These are phyloP conservation scores for Cyberlindnera saturnus DNA, from an alignment of 805 yeast genomes.

Conservation along the genomic window DNA sequence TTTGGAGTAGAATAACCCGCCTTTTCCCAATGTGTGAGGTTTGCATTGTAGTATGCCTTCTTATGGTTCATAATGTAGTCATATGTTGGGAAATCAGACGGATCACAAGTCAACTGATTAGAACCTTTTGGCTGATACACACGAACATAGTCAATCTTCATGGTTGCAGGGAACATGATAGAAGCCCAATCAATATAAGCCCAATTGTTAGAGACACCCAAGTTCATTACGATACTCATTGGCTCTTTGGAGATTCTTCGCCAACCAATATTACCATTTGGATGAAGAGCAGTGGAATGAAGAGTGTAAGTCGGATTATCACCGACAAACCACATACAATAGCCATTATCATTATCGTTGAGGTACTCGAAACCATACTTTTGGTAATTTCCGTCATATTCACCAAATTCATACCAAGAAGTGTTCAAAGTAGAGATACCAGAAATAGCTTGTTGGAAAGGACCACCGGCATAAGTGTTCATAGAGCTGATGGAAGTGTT, in stretches of 20 bases:
- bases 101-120: conserved; percentile 74
- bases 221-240: conserved; percentile 80
- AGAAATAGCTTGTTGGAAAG: conserved; percentile 88
- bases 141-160: conserved; percentile 82
- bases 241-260: conserved; percentile 85
- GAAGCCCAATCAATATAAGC: conserved; percentile 88
- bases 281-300: conserved; percentile 69
- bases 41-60: conserved; percentile 62
- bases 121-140: conserved; percentile 78
- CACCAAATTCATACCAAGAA: conserved; percentile 75
- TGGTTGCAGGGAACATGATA: conserved; percentile 67
- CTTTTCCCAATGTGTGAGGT: conserved; percentile 64
- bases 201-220: conserved; percentile 92
- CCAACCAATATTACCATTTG: conserved; percentile 87
- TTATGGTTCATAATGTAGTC: conserved; percentile 73
- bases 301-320: conserved; percentile 69
- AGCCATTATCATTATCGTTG: conserved; percentile 66
- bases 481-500: conserved; percentile 65
- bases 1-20: conserved; percentile 74
- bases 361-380: conserved; percentile 71
- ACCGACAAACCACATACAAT: conserved; percentile 84
- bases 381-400: conserved; percentile 52
- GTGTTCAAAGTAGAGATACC: conserved; percentile 73
- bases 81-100: conserved; percentile 74
- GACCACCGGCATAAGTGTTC: conserved; percentile 91